Conservation (phyloP, 805 yeast species). For the Sugiyamaella floridensis region DNA sequence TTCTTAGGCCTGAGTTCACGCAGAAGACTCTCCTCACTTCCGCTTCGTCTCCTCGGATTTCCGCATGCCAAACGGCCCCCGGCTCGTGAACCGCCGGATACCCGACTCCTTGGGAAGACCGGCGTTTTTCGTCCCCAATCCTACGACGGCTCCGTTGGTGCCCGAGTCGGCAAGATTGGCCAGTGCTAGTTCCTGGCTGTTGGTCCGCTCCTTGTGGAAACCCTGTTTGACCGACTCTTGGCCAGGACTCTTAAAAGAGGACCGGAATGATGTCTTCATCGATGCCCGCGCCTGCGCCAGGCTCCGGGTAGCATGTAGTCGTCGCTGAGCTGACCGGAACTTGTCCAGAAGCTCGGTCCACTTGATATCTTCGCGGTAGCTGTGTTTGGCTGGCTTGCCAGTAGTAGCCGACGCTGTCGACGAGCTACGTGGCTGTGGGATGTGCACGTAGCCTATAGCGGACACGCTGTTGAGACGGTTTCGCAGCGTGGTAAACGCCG, state of each 20-base stretch:
- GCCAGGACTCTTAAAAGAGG: background rate
- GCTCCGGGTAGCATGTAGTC: conserved; percentile 17
- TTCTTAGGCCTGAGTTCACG: too few relatives aligned
- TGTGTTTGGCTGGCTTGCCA: conserved; percentile 14
- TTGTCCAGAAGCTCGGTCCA: conserved; percentile 42
- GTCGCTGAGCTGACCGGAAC: conserved; percentile 42
- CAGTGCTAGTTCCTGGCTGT: background rate
- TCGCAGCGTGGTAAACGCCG: conserved; percentile 76
- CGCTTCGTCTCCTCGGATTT: background rate
- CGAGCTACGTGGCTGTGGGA: conserved; percentile 19
- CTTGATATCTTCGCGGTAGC: conserved; percentile 25
- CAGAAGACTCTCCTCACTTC: too few relatives aligned
- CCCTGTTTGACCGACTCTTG: background rate
- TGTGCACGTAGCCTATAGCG: conserved; percentile 31
- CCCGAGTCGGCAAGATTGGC: background rate
- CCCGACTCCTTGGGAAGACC: background rate
- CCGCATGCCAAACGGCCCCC: conserved; percentile 4
- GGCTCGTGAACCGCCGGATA: conserved; percentile 4
- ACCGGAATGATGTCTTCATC: background rate
- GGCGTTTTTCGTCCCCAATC: background rate
- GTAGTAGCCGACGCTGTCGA: conserved; percentile 7
- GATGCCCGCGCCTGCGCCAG: conserved; percentile 5
- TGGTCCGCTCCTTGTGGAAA: background rate
- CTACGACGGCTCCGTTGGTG: background rate
- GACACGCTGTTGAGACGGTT: conserved; percentile 61